A percentile compares a stretch with the other conserved stretches of the same genome.
Evolutionary conservation across 192 early-diverging fungal genomes (phyloP).

Genomic region (Physocladia obscura): DNA sequence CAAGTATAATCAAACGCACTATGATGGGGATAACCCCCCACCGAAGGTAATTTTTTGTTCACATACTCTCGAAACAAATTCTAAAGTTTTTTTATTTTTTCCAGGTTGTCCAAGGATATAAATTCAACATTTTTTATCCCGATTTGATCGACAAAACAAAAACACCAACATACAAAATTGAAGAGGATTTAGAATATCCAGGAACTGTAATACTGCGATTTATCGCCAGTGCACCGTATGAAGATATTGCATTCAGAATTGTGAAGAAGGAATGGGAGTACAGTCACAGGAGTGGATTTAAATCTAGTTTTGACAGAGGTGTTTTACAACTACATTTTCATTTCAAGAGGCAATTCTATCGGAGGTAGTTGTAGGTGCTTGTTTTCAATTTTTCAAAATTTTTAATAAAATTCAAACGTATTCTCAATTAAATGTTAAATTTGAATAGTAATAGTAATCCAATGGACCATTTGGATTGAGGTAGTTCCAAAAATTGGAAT

Average conservation of each 20-base stretch:
- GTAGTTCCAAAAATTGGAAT: too few relatives aligned
- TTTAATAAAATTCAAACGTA: too few relatives aligned
- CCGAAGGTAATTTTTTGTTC: constrained; percentile 88
- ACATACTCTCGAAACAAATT: not conserved
- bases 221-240: constrained; percentile 92
- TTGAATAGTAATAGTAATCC: too few relatives aligned
- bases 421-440: too few relatives aligned
- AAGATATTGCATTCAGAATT: constrained; percentile 96
- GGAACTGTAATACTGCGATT: constrained; percentile 90
- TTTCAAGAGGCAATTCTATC: constrained; percentile 38
- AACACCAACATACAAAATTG: constrained; percentile 87
- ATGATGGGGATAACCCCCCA: constrained; percentile 95
- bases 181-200: constrained; percentile 56
- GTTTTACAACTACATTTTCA: constrained; percentile 54
- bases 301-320: constrained; percentile 44
- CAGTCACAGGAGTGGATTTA: constrained; percentile 73
- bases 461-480: too few relatives aligned
- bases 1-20: constrained; percentile 99
- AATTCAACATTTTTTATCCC: constrained; percentile 98
- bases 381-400: too few relatives aligned
- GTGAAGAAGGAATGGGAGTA: constrained; percentile 96
- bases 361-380: too few relatives aligned
- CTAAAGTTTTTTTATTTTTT: constrained; percentile 28
- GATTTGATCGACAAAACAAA: constrained; percentile 90
- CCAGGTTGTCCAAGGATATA: constrained; percentile 91